Conservation (phyloP, 192 early-diverging fungal species). For the Coemansia aciculifera region DNA sequence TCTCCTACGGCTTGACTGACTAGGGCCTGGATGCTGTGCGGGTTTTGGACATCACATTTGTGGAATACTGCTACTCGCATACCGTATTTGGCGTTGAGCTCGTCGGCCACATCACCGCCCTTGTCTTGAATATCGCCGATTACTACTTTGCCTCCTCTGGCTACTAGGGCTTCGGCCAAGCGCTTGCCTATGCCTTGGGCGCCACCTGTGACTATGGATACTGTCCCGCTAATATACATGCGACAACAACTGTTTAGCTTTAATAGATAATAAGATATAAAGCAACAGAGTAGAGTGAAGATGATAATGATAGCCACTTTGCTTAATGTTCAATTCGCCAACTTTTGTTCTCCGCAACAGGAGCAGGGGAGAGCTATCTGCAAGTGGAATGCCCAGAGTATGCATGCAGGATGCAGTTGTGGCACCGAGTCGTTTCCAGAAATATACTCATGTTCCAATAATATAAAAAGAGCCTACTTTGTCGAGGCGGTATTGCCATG, state of each 20-base stretch:
- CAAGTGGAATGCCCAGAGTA: not conserved
- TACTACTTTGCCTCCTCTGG: slow-evolving; percentile 64
- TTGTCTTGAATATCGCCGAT: slow-evolving; percentile 61
- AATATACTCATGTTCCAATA: not conserved
- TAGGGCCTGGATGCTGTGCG: slow-evolving; percentile 32
- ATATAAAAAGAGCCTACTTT: not conserved
- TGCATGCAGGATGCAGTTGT: slow-evolving; percentile 1
- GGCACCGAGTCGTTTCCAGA: not conserved
- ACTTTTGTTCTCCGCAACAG: not conserved
- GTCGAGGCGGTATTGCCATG: slow-evolving; percentile 11
- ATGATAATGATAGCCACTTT: not conserved
- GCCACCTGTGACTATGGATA: slow-evolving; percentile 2
- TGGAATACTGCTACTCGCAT: slow-evolving; percentile 44
- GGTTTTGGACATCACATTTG: slow-evolving; percentile 56
- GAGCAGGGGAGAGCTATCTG: slow-evolving; percentile 1
- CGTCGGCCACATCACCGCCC: slow-evolving; percentile 43
- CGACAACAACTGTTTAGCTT: not conserved
- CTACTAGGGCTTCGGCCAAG: slow-evolving; percentile 58
- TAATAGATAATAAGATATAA: not conserved
- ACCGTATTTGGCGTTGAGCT: slow-evolving; percentile 30
- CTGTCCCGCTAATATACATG: slow-evolving; percentile 2
- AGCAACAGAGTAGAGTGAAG: not conserved
- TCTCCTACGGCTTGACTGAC: slow-evolving; percentile 46
- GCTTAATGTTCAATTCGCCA: not conserved
- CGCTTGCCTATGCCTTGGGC: slow-evolving; percentile 62